A percentile compares a stretch with the other conserved stretches of the same genome.
Conservation (phyloP, 352 stramenopile species). For the Globisporangium polare region DNA sequence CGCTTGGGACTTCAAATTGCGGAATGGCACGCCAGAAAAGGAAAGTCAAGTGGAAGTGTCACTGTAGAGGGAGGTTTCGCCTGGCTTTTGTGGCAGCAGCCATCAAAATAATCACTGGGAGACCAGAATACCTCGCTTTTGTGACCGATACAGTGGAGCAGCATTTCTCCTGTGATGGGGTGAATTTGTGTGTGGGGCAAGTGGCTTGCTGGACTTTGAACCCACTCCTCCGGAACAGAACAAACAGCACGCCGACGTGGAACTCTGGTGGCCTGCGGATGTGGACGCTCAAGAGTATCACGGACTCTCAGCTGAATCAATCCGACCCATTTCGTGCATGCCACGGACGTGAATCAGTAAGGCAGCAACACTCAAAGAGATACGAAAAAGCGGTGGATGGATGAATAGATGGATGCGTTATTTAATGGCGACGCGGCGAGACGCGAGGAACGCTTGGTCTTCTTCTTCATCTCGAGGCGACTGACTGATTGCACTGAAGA, state of each 20-base stretch:
- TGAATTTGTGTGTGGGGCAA: not conserved
- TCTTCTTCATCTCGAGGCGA: not conserved
- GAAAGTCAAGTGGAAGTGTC: not conserved
- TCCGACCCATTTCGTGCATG: not conserved
- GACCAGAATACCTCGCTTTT: not conserved
- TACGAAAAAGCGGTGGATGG: not conserved
- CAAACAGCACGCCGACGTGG: not conserved
- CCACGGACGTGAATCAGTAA: not conserved
- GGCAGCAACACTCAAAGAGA: not conserved
- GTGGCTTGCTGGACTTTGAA: not conserved
- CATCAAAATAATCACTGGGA: too few relatives aligned
- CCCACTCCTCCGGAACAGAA: not conserved
- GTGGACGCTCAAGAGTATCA: not conserved
- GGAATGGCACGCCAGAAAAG: not conserved
- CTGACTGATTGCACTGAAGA: not conserved
- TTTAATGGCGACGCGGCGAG: constrained; percentile 5
- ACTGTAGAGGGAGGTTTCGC: not conserved
- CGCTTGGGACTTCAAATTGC: constrained; percentile 1
- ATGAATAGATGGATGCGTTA: constrained; percentile 6
- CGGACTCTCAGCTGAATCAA: too few relatives aligned
- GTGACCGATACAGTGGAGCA: not conserved
- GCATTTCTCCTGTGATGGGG: not conserved
- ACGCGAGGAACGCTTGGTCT: not conserved
- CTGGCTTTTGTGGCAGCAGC: not conserved
- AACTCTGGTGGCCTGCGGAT: not conserved